phyloP scores from a whole-genome alignment of 1,284 basidiomycete genomes.

The Cutaneotrichosporon cutaneum region DNA sequence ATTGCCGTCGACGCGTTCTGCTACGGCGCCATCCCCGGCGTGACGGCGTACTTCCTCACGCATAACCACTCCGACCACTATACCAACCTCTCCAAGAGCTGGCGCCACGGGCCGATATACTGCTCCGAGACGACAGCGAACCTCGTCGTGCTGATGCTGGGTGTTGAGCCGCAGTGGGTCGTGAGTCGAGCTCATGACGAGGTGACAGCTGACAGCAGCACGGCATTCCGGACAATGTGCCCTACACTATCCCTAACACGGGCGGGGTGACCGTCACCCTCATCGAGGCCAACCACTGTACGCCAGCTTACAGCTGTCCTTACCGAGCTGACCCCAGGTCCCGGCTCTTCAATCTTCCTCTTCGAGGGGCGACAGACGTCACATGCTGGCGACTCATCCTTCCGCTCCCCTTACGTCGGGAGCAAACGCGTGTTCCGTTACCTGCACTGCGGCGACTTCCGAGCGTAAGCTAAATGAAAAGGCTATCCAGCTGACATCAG shows the following conservation, averaged over 20 bases:
- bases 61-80: constrained; percentile 96
- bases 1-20: constrained; percentile 94
- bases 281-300: constrained; percentile 96
- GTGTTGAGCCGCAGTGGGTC: constrained; percentile 83
- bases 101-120: constrained; percentile 91
- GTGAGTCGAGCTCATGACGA: constrained; percentile 59
- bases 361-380: constrained; percentile 89
- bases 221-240: constrained; percentile 70
- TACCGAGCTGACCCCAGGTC: constrained; percentile 56
- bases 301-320: constrained; percentile 24
- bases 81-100: constrained; percentile 79
- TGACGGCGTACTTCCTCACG: constrained; percentile 87
- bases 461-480: constrained; percentile 58
- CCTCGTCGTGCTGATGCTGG: constrained; percentile 82
- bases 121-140: constrained; percentile 90
- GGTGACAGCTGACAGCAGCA: constrained; percentile 35
- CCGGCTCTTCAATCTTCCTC: constrained; percentile 88
- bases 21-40: constrained; percentile 83
- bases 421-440: constrained; percentile 74
- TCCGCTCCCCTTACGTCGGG: constrained; percentile 69
- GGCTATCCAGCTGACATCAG: constrained; percentile 31
- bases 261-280: constrained; percentile 85
- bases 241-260: constrained; percentile 73
- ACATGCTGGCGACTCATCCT: constrained; percentile 75
- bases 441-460: constrained; percentile 93